Percentiles rank a stretch among this genome's conserved stretches.
Evolutionary conservation across 2,329 filamentous ascomycete genomes (phyloP).

Genomic region (Lasiodiplodia sp.): DNA sequence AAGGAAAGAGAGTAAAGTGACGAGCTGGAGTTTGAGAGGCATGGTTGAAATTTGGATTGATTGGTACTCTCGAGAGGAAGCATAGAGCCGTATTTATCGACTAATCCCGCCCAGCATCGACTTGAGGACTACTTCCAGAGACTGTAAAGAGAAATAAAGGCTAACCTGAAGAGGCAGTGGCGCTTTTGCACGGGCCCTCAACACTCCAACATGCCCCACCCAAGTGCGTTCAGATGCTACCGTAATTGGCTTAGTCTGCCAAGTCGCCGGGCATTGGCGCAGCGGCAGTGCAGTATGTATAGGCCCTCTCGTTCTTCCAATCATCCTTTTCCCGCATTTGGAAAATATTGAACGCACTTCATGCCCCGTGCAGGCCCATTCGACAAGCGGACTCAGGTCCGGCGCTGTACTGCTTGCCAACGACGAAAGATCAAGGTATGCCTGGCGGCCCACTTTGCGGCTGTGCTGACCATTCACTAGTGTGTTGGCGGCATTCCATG

Average conservation of each 20-base stretch:
- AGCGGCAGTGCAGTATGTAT: neutral
- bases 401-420: conserved; percentile 19
- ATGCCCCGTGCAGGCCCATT: conserved; percentile 14
- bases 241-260: neutral
- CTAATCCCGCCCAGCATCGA: too few relatives aligned
- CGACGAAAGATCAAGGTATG: conserved; percentile 18
- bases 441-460: too few relatives aligned
- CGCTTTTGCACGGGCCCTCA: neutral
- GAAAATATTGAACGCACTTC: neutral
- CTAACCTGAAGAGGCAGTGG: neutral
- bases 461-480: neutral
- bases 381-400: conserved; percentile 19
- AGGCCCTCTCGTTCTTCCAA: neutral
- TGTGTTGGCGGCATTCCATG: conserved; percentile 6
- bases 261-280: neutral
- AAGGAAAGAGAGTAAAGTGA: neutral
- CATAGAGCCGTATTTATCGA: neutral
- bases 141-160: neutral
- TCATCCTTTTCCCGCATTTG: neutral
- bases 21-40: neutral
- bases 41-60: neutral
- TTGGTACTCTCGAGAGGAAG: neutral
- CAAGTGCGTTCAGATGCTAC: neutral
- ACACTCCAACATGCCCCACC: neutral
- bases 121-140: too few relatives aligned